These are phyloP conservation scores for Amanita brunnescens DNA, from an alignment of 768 basidiomycete genomes.

Conservation along the genomic window DNA sequence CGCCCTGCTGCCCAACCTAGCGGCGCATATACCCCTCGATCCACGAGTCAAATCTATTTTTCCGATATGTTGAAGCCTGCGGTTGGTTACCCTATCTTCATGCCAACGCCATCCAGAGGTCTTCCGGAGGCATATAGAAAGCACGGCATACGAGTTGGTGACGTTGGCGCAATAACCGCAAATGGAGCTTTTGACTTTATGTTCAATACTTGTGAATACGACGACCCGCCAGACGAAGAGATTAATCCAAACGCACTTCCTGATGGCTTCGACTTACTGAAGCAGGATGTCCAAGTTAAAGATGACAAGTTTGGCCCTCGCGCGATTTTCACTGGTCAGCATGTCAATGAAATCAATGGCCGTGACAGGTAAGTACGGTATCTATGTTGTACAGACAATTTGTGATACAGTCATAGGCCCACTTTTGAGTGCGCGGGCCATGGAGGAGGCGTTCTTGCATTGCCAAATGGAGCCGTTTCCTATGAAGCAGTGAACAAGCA, in stretches of 20 bases:
- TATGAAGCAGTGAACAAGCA: not conserved
- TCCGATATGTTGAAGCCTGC: not conserved
- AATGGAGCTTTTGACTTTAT: slow-evolving; percentile 5
- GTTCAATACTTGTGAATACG: not conserved
- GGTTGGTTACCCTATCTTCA: not conserved
- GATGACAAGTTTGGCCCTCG: not conserved
- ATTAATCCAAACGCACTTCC: not conserved
- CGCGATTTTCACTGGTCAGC: not conserved
- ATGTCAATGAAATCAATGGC: too few relatives aligned
- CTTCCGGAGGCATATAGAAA: not conserved
- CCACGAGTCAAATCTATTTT: not conserved
- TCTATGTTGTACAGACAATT: too few relatives aligned
- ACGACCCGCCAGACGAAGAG: too few relatives aligned
- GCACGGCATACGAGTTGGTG: not conserved
- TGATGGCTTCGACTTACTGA: not conserved
- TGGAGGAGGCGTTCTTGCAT: slow-evolving; percentile 1
- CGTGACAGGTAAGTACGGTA: too few relatives aligned
- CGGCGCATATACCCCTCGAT: too few relatives aligned
- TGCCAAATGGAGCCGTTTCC: not conserved
- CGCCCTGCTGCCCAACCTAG: too few relatives aligned
- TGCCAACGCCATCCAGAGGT: not conserved
- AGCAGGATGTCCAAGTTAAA: not conserved
- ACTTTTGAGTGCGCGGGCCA: too few relatives aligned
- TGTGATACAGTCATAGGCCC: too few relatives aligned
- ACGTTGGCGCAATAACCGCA: slow-evolving; percentile 2